Conservation (phyloP, 495 filamentous ascomycete genomes). For the Tetracladium setigerum region DNA sequence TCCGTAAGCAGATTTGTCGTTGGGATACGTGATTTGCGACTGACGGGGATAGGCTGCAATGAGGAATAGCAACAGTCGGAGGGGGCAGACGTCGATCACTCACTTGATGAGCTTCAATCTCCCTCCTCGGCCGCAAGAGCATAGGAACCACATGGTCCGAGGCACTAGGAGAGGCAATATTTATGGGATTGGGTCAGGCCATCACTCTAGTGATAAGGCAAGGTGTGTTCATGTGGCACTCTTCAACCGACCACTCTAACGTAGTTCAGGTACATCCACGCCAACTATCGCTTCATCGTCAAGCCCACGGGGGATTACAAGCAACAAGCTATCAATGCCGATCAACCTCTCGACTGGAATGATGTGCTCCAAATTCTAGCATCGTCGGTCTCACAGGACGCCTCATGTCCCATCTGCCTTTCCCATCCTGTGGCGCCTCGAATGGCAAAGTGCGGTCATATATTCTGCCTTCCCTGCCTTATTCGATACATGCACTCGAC, state of each 20-base stretch:
- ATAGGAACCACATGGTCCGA: constrained; percentile 41
- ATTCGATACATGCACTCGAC: constrained; percentile 92
- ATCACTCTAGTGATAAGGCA: constrained; percentile 88
- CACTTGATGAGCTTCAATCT: constrained; percentile 90
- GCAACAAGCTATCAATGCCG: constrained; percentile 75
- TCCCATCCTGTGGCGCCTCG: constrained; percentile 81
- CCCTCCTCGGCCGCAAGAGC: constrained; percentile 61
- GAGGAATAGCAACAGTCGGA: constrained; percentile 73
- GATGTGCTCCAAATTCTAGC: constrained; percentile 86
- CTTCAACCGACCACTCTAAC: constrained; percentile 1
- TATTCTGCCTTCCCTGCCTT: constrained; percentile 91
- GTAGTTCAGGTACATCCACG: constrained; percentile 73
- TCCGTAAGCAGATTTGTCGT: constrained; percentile 40
- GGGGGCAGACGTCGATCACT: constrained; percentile 93
- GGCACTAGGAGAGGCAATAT: constrained; percentile 56
- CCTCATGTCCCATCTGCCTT: constrained; percentile 89
- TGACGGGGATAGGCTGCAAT: constrained; percentile 54
- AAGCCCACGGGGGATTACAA: constrained; percentile 72
- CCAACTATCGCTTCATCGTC: constrained; percentile 96
- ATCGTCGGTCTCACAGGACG: constrained; percentile 77
- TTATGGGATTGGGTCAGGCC: constrained; percentile 84
- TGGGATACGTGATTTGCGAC: neutral
- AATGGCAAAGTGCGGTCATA: constrained; percentile 97
- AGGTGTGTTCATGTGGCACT: constrained; percentile 41
- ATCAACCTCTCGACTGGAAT: constrained; percentile 86